A percentile compares a stretch with the other conserved stretches of the same genome.
Conservation (phyloP, 768 basidiomycete genomes). For the Termitomyces sp. region DNA sequence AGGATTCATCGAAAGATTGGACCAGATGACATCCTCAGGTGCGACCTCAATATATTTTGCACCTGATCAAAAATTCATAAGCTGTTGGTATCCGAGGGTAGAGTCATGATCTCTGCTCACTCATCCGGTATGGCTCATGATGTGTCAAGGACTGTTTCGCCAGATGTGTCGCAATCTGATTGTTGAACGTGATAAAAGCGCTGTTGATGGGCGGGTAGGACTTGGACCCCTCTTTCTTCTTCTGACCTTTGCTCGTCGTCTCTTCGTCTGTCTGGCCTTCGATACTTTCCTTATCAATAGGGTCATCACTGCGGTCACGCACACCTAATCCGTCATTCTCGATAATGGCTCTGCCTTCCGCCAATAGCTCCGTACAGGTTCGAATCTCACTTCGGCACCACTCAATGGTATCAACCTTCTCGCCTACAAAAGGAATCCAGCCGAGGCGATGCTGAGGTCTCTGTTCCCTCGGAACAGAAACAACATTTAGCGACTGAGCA, state of each 20-base stretch:
- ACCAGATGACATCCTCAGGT: conserved; percentile 90
- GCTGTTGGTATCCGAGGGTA: neutral
- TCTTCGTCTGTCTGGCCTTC: conserved; percentile 8
- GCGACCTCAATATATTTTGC: conserved; percentile 74
- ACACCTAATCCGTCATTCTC: conserved; percentile 22
- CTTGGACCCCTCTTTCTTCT: conserved; percentile 11
- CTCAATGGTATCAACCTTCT: conserved; percentile 91
- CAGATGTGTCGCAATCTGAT: conserved; percentile 90
- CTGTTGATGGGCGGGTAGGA: conserved; percentile 58
- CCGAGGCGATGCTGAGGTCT: conserved; percentile 79
- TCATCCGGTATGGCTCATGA: conserved; percentile 82
- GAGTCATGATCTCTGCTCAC: conserved; percentile 19
- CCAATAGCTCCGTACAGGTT: conserved; percentile 44
- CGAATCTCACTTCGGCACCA: conserved; percentile 80
- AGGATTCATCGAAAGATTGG: conserved; percentile 82
- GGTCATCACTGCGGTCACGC: conserved; percentile 11
- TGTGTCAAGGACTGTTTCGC: conserved; percentile 71
- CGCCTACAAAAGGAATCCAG: conserved; percentile 56
- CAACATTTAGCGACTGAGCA: conserved; percentile 15
- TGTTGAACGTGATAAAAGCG: conserved; percentile 87
- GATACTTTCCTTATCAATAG: conserved; percentile 5
- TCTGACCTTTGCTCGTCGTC: neutral
- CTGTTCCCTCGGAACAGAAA: conserved; percentile 55
- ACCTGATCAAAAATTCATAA: conserved; percentile 19
- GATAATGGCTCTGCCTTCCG: conserved; percentile 38